A percentile compares a stretch with the other conserved stretches of the same genome.
These are phyloP conservation scores for Debaryomyces singareniensis DNA, from an alignment of 1,139 yeast species.

Conservation along the genomic window DNA sequence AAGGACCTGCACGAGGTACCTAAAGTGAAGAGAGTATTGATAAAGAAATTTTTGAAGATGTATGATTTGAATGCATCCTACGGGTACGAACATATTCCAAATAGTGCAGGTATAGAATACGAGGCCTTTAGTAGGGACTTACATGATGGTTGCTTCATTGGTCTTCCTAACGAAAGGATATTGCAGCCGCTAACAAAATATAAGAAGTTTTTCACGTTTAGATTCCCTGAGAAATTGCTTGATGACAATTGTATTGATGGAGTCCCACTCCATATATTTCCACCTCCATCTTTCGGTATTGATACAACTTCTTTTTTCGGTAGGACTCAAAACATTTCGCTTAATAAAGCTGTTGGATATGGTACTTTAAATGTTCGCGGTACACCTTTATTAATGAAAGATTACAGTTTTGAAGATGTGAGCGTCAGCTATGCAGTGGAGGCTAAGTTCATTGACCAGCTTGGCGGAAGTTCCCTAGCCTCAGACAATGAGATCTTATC, in stretches of 20 bases:
- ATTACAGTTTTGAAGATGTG: slow-evolving; percentile 35
- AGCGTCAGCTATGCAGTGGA: slow-evolving; percentile 40
- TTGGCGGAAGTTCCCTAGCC: slow-evolving; percentile 20
- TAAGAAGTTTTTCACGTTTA: slow-evolving; percentile 60
- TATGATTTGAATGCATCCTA: slow-evolving; percentile 43
- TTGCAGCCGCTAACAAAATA: slow-evolving; percentile 46
- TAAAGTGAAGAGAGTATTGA: slow-evolving; percentile 24
- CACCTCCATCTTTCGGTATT: slow-evolving; percentile 65
- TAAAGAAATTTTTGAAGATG: slow-evolving; percentile 43
- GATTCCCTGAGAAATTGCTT: slow-evolving; percentile 50
- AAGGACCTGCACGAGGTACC: slow-evolving; percentile 10
- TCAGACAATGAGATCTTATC: slow-evolving; percentile 23
- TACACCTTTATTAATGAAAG: slow-evolving; percentile 38
- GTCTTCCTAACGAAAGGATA: slow-evolving; percentile 45
- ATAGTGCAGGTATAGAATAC: slow-evolving; percentile 46
- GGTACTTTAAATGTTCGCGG: slow-evolving; percentile 36
- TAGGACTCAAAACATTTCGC: slow-evolving; percentile 26
- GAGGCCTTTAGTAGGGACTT: slow-evolving; percentile 36
- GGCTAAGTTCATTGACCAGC: slow-evolving; percentile 36
- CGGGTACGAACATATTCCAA: slow-evolving; percentile 38
- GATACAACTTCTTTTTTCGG: slow-evolving; percentile 38
- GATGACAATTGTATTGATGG: slow-evolving; percentile 55
- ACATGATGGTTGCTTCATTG: slow-evolving; percentile 44
- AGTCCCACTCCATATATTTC: slow-evolving; percentile 44
- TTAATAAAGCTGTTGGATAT: slow-evolving; percentile 41